Evolutionary conservation across 108 stramenopile species (phyloP), one percentile per base, ranked within the genome.

Genomic region (Fistulifera pelliculosa): DNA sequence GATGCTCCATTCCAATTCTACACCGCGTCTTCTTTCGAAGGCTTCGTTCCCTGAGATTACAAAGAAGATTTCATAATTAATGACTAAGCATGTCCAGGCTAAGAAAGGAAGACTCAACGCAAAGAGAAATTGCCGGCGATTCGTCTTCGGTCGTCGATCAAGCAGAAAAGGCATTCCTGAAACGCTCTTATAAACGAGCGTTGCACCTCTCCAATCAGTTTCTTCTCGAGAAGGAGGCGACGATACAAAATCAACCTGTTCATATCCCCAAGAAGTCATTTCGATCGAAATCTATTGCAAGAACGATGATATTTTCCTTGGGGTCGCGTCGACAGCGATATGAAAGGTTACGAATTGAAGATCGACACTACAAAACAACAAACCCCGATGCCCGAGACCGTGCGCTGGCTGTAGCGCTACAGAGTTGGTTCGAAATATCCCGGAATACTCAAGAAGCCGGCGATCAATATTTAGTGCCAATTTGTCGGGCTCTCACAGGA

Each of bases 391-490:
- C 44, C 40, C 17, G 6, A 6, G 47, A 60, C 16, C 47, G 47
- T 16, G 47, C 47, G 16, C 5, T 44, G 15, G 58, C 58, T 18
- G 47, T 60, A 17, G 47, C 47, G 7, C 19, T 60, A 44, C 58
- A 60, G n/a, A 49, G 47, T n/a, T 49, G 49, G 58, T 49, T 16
- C 19, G 58, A 60, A 27, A 60, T 60, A 45, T 56, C 55, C 5
- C n/a, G 19, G 58, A 18, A 51, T n/a, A 47, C 11, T 8, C 3
- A n/a, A 23, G 22, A n/a, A 4, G 26, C 2, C 21, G n/a, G 15
- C 5, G 19, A 22, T 27, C 25, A 27, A n/a, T 22, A 16, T 27
- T 22, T n/a, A 27, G 50, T n/a, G 50, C 24, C 50, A 24, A 10
- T 51, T 25, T 10, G 15, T 22, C 15, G n/a, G 26, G 22, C 27